Evolutionary conservation across 305 asterid genomes (phyloP).

Genomic region (Rubia peregrina): DNA sequence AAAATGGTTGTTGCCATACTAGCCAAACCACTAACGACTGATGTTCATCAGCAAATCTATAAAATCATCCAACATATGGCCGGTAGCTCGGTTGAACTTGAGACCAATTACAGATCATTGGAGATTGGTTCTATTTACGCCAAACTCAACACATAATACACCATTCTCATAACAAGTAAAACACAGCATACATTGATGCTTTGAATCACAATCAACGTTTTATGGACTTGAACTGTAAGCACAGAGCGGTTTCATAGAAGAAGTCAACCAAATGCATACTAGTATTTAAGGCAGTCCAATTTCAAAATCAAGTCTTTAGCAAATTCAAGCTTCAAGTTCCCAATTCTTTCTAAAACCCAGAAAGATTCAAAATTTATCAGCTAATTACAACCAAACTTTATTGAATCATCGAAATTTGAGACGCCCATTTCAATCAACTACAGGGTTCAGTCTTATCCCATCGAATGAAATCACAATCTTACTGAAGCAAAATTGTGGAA

Average conservation of each 20-base stretch:
- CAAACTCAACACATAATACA: not conserved
- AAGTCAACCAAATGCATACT: not conserved
- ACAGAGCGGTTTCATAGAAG: not conserved
- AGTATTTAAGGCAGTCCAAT: not conserved
- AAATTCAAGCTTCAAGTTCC: not conserved
- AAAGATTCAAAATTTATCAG: not conserved
- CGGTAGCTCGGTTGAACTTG: not conserved
- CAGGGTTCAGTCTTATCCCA: not conserved
- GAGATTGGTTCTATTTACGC: not conserved
- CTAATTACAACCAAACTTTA: not conserved
- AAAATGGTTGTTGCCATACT: slow-evolving; percentile 3
- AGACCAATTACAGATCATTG: not conserved
- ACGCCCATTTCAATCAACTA: not conserved
- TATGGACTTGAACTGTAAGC: not conserved
- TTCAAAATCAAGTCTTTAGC: not conserved
- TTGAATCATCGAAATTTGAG: not conserved
- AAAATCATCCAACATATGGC: not conserved
- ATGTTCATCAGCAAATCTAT: not conserved
- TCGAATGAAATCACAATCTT: not conserved
- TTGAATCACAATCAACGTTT: not conserved
- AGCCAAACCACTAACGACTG: slow-evolving; percentile 8
- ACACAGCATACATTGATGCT: not conserved
- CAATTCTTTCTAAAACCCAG: not conserved
- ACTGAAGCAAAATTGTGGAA: not conserved
- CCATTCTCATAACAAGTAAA: not conserved